Base-by-base conservation (phyloP, 1,139 yeast genomes). In the Yamadazyma epiphylla region DNA sequence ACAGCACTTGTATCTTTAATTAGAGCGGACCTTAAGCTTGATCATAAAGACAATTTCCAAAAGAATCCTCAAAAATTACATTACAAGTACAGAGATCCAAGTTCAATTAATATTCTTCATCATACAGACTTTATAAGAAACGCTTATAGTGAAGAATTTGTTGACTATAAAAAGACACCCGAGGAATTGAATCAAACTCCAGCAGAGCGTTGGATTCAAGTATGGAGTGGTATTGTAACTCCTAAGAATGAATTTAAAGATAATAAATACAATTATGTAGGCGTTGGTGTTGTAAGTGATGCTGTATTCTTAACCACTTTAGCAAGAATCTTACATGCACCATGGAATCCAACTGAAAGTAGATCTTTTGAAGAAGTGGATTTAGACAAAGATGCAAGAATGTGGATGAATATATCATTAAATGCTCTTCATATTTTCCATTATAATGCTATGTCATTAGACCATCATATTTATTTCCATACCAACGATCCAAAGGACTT, bases 381-480 rank as follows among this genome's bases (percentile, higher is more conserved):
- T 38, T 52, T 49, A 13, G 43, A 39, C 10, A 49, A 49, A 26
- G 68, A 64, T 38, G 70, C 71, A 0, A 42, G 57, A 15, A 25
- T 38, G 13, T 42, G 64, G 35, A 47, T 67, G 53, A 37, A 51
- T n/a, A 34, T 43, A 4, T 57, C 71, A 7, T 45, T 67, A 29
- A 68, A 68, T 37, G 57, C 58, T 5, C 38, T 65, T 26, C 74
- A 68, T 35, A 31, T 67, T 10, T 64, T 55, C 42, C 74, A 68
- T 41, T 68, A 67, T 47, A 62, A 63, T 36, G 74, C 74, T 19
- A 67, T 68, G 73, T 64, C 72, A 3, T 47, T 68, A 23, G 74
- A 67, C 39, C 74, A 68, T 41, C 73, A 67, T 38, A 53, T 68
- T 14, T 67, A 67, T 40, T 68, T 68, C 45, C 73, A 67, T 30